Conservation (phyloP, 2,329 filamentous ascomycete species). For the Alternaria ventricosa region DNA sequence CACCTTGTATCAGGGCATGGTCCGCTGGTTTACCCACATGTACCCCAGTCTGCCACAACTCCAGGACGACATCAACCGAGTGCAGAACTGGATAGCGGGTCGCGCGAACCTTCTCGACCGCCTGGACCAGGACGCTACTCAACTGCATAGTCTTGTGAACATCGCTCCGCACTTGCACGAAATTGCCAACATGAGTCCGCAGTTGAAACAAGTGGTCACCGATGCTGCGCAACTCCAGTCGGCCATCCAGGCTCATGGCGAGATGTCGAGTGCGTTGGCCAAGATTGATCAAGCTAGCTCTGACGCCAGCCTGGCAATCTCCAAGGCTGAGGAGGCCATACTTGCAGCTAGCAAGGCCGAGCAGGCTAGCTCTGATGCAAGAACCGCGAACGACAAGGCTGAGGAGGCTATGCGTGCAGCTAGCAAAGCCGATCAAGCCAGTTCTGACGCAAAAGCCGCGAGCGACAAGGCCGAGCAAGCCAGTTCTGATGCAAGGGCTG, state of each 20-base stretch:
- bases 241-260: not conserved
- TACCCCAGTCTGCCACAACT: slow-evolving; percentile 19
- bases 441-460: too few relatives aligned
- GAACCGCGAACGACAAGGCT: not conserved
- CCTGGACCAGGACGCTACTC: not conserved
- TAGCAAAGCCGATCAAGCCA: not conserved
- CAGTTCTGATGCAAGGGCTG: too few relatives aligned
- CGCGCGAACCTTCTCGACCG: not conserved
- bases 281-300: not conserved
- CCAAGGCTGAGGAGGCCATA: not conserved
- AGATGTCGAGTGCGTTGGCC: not conserved
- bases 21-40: slow-evolving; percentile 25
- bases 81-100: slow-evolving; percentile 5
- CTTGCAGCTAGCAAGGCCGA: not conserved
- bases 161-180: slow-evolving; percentile 2
- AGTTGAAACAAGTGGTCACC: not conserved
- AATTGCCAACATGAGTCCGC: not conserved
- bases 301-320: not conserved
- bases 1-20: slow-evolving; percentile 30
- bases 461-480: not conserved
- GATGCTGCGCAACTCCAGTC: not conserved
- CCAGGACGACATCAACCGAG: slow-evolving; percentile 3
- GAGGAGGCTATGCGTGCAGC: too few relatives aligned
- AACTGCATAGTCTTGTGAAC: not conserved
- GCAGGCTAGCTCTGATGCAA: not conserved